Percentiles rank a stretch among this genome's conserved stretches.
Evolutionary conservation across 345 rosid genomes (phyloP).

Genomic region (Euphorbia lathyris): DNA sequence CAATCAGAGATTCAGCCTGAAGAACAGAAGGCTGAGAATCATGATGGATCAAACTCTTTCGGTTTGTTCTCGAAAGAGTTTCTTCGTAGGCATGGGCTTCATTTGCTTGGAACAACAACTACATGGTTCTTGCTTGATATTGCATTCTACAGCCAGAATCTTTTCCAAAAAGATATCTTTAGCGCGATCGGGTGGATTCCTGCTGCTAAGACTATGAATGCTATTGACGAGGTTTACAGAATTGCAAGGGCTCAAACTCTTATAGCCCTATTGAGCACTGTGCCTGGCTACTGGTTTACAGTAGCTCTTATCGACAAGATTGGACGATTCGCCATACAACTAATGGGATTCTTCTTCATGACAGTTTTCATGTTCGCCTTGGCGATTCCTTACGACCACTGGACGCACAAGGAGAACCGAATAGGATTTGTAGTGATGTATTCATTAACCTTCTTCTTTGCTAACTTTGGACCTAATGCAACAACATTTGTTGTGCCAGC

Average conservation of each 20-base stretch:
- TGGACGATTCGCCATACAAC: conserved; percentile 70
- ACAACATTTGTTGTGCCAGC: conserved; percentile 87
- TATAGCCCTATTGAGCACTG: conserved; percentile 73
- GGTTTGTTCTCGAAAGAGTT: conserved; percentile 66
- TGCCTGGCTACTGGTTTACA: conserved; percentile 89
- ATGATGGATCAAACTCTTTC: conserved; percentile 26
- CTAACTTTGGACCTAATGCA: conserved; percentile 88
- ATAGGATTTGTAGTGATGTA: conserved; percentile 71
- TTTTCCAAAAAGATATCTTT: conserved; percentile 84
- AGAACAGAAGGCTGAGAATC: conserved; percentile 33
- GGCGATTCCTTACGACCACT: conserved; percentile 78
- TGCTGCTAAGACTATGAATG: conserved; percentile 67
- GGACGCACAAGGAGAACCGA: conserved; percentile 70
- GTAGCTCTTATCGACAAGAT: conserved; percentile 61
- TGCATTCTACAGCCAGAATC: conserved; percentile 79
- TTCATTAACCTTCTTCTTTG: conserved; percentile 79
- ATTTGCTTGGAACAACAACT: conserved; percentile 74
- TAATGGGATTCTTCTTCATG: conserved; percentile 94
- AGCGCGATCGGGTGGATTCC: conserved; percentile 89
- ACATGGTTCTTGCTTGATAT: conserved; percentile 91
- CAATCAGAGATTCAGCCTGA: conserved; percentile 66
- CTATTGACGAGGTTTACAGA: conserved; percentile 65
- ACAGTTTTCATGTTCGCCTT: conserved; percentile 85
- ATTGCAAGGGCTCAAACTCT: conserved; percentile 84
- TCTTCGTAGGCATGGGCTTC: conserved; percentile 65